phyloP scores from a whole-genome alignment of 139 green algal species.

The Parachlorella kessleri region DNA sequence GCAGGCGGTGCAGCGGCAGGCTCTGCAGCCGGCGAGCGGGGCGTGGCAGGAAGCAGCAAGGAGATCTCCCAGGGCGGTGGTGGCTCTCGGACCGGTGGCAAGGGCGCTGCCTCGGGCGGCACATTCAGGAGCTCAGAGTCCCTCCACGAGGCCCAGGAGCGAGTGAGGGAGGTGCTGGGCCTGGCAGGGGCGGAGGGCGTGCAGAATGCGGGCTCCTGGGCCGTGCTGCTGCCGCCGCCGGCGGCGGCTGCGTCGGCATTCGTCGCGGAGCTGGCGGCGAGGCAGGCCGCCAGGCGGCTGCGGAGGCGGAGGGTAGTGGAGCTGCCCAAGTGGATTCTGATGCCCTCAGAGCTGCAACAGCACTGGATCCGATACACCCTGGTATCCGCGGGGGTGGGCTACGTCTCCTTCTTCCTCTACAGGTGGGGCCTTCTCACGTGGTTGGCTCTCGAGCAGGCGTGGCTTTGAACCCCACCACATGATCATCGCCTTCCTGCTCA shows the following conservation, averaged over 20 bases:
- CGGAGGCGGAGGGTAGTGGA: slow-evolving; percentile 5
- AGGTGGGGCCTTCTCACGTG: slow-evolving; percentile 22
- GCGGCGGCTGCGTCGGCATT: slow-evolving; percentile 23
- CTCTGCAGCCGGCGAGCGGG: not conserved
- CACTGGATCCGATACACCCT: slow-evolving; percentile 76
- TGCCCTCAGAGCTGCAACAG: slow-evolving; percentile 55
- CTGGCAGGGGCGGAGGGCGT: not conserved
- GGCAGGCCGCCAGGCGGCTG: slow-evolving; percentile 1
- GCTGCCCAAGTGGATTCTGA: slow-evolving; percentile 46
- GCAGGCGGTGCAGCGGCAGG: not conserved
- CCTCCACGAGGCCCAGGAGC: not conserved
- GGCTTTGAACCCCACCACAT: no score
- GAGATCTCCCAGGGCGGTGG: not conserved
- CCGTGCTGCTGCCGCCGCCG: slow-evolving; percentile 6
- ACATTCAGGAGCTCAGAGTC: not conserved
- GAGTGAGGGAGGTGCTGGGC: not conserved
- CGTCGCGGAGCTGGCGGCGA: slow-evolving; percentile 5
- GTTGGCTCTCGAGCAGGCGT: no score
- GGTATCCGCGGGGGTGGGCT: slow-evolving; percentile 10
- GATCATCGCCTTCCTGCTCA: no score
- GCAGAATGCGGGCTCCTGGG: no score
- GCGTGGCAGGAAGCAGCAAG: not conserved
- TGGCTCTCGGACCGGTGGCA: not conserved
- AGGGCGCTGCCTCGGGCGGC: not conserved
- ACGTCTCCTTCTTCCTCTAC: slow-evolving; percentile 58